phyloP scores from a whole-genome alignment of 805 yeast species.

The Lipomyces yamanashiensis region DNA sequence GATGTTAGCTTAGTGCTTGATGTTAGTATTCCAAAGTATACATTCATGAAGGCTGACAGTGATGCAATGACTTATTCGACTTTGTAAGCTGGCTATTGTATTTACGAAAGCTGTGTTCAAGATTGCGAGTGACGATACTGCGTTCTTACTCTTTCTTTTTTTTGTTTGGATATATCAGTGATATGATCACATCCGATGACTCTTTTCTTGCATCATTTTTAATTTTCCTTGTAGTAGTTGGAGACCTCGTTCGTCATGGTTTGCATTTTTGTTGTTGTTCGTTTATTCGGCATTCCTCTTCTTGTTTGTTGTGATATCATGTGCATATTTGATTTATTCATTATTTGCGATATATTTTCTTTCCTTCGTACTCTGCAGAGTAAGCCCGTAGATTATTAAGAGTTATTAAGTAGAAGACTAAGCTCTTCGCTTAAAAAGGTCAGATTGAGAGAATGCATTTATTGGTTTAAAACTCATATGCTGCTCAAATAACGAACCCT shows the following conservation, averaged over 20 bases:
- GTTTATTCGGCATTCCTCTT: neutral
- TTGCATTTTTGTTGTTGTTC: neutral
- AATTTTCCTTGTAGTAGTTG: neutral
- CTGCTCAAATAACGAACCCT: too few relatives aligned
- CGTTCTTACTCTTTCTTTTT: too few relatives aligned
- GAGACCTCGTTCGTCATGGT: neutral
- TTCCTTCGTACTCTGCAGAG: neutral
- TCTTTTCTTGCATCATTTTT: neutral
- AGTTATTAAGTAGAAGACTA: neutral
- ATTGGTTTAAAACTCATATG: too few relatives aligned
- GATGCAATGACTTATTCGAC: neutral
- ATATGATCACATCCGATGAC: neutral
- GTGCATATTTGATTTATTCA: neutral
- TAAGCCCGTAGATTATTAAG: too few relatives aligned
- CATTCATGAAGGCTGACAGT: neutral
- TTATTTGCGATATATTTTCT: neutral
- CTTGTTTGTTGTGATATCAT: neutral
- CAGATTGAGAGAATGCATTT: too few relatives aligned
- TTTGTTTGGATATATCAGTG: neutral
- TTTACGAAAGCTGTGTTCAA: neutral
- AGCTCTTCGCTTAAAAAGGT: neutral
- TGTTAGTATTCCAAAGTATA: constrained; percentile 47
- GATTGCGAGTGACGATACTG: too few relatives aligned
- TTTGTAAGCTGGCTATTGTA: neutral
- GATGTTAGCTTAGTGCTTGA: constrained; percentile 88